Evolutionary conservation across 805 yeast species (phyloP).

Genomic region (Alloascoidea hylecoeti): DNA sequence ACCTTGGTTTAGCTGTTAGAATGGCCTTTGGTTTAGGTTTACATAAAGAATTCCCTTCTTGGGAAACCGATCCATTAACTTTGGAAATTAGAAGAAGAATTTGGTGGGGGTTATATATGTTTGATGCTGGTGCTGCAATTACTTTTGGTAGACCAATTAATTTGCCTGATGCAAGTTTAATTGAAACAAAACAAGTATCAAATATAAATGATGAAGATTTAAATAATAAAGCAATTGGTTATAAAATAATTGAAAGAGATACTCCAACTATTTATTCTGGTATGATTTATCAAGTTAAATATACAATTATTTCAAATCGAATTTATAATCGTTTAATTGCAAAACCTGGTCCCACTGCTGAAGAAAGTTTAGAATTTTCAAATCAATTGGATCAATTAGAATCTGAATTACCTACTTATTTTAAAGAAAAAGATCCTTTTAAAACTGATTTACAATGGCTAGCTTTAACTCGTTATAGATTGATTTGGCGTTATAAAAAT

Average conservation of each 20-base stretch:
- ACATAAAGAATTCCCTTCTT: conserved; percentile 34
- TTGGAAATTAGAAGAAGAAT: conserved; percentile 43
- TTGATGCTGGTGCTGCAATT: conserved; percentile 49
- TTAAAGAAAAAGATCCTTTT: conserved; percentile 24
- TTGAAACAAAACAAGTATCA: conserved; percentile 35
- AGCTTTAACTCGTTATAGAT: conserved; percentile 32
- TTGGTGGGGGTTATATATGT: conserved; percentile 57
- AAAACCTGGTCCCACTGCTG: conserved; percentile 30
- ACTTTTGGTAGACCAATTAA: conserved; percentile 53
- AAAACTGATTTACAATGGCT: conserved; percentile 32
- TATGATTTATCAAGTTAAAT: conserved; percentile 36
- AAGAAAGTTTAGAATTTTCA: conserved; percentile 36
- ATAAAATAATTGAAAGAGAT: conserved; percentile 11
- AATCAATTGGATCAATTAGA: conserved; percentile 25
- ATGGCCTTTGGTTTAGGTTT: conserved; percentile 58
- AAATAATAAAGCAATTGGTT: conserved; percentile 10
- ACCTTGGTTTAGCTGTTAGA: conserved; percentile 45
- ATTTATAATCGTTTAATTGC: conserved; percentile 33
- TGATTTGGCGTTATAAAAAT: conserved; percentile 46
- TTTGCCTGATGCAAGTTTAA: conserved; percentile 29
- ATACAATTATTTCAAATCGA: conserved; percentile 31
- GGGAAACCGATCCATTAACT: conserved; percentile 25
- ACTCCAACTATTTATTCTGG: conserved; percentile 46
- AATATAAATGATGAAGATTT: conserved; percentile 33
- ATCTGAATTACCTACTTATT: conserved; percentile 29